phyloP scores from a whole-genome alignment of 2,329 filamentous ascomycete genomes.

The Fusarium staphyleae region DNA sequence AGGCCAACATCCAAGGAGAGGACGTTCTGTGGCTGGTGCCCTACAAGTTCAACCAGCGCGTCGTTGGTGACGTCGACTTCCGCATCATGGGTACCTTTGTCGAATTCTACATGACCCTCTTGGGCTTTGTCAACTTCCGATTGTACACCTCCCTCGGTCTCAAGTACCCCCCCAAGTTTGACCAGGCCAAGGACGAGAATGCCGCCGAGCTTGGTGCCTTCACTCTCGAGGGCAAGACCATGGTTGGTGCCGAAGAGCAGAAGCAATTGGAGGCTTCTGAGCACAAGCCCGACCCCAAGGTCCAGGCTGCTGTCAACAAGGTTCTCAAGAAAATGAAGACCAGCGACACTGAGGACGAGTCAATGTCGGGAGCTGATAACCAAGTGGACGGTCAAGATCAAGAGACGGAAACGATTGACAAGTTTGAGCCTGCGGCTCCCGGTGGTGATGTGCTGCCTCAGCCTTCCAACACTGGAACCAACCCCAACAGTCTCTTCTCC shows the following conservation, averaged over 20 bases:
- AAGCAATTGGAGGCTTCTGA: constrained; percentile 56
- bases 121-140: constrained; percentile 95
- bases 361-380: constrained; percentile 49
- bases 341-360: constrained; percentile 54
- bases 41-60: constrained; percentile 96
- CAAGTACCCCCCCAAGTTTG: constrained; percentile 96
- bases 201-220: constrained; percentile 92
- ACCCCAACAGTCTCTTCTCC: constrained; percentile 80
- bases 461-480: constrained; percentile 70
- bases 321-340: constrained; percentile 72
- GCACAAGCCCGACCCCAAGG: constrained; percentile 65
- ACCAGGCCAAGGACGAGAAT: constrained; percentile 83
- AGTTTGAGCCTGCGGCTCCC: constrained; percentile 83
- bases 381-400: constrained; percentile 57
- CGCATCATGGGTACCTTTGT: constrained; percentile 99
- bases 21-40: constrained; percentile 97
- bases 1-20: constrained; percentile 95
- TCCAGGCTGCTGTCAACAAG: constrained; percentile 72
- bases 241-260: constrained; percentile 61
- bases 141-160: constrained; percentile 91
- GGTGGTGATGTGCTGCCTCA: constrained; percentile 88
- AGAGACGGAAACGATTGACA: constrained; percentile 76
- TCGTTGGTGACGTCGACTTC: constrained; percentile 95
- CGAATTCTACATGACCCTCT: constrained; percentile 96
- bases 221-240: constrained; percentile 78